Conservation (phyloP, 2,329 filamentous ascomycete genomes). For the Arthrocladium fulminans region DNA sequence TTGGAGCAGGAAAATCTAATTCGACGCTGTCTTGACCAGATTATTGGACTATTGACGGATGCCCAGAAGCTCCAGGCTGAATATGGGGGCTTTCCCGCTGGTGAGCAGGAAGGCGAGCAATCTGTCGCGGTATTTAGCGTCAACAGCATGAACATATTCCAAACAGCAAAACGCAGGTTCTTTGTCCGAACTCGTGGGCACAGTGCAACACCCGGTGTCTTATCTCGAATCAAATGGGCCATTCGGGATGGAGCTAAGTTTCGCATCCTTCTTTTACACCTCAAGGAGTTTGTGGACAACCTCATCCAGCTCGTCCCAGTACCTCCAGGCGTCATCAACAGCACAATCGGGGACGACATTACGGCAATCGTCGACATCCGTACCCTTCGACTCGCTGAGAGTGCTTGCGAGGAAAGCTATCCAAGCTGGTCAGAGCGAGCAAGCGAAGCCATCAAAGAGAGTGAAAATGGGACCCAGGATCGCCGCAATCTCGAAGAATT, state of each 20-base stretch:
- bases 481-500: too few relatives aligned
- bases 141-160: background rate
- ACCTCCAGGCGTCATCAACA: too few relatives aligned
- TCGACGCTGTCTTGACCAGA: background rate
- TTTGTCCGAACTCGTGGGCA: background rate
- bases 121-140: conserved; percentile 1
- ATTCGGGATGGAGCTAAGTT: conserved; percentile 1
- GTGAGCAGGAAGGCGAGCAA: background rate
- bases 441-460: too few relatives aligned
- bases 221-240: conserved; percentile 1
- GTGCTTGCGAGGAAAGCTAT: too few relatives aligned
- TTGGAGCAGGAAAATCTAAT: background rate
- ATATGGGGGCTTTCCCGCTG: background rate
- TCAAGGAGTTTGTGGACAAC: too few relatives aligned
- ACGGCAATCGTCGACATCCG: too few relatives aligned
- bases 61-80: background rate
- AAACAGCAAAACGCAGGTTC: background rate
- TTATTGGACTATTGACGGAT: background rate
- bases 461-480: too few relatives aligned
- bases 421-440: too few relatives aligned
- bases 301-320: too few relatives aligned
- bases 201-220: background rate
- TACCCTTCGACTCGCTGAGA: too few relatives aligned
- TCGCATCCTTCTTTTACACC: background rate
- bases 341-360: too few relatives aligned